Evolutionary conservation across 345 rosid genomes (phyloP).

Genomic region (Rhizophora mangle): DNA sequence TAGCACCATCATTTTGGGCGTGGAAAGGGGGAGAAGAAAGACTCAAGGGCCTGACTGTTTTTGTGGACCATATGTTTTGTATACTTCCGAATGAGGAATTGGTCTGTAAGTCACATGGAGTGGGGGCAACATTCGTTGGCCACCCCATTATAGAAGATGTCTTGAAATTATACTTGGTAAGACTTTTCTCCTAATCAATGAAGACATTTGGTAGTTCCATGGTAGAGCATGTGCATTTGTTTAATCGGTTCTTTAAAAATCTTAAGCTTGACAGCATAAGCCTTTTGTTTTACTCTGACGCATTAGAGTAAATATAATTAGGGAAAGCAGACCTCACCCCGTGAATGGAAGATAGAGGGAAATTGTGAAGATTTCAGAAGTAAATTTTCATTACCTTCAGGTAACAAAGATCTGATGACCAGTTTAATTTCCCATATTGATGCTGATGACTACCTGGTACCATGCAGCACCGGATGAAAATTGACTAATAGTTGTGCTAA

Average conservation of each 20-base stretch:
- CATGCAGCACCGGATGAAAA: too few relatives aligned
- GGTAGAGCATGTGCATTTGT: not conserved
- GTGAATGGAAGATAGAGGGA: conserved; percentile 47
- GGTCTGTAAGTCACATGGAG: conserved; percentile 59
- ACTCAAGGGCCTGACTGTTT: conserved; percentile 54
- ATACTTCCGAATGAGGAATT: conserved; percentile 79
- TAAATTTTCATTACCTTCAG: conserved; percentile 51
- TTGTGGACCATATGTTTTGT: conserved; percentile 85
- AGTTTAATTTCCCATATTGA: conserved; percentile 1
- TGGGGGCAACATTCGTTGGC: conserved; percentile 78
- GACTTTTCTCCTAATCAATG: conserved; percentile 11
- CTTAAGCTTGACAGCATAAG: too few relatives aligned
- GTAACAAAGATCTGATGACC: conserved; percentile 33
- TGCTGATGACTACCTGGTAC: not conserved
- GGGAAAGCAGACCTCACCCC: conserved; percentile 41
- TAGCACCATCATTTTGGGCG: conserved; percentile 97
- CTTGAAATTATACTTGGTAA: conserved; percentile 53
- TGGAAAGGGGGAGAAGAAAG: conserved; percentile 96
- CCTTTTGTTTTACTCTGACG: conserved; percentile 2
- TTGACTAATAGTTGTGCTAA: not conserved
- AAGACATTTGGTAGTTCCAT: not conserved
- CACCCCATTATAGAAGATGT: conserved; percentile 85
- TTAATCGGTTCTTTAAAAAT: not conserved
- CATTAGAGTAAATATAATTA: conserved; percentile 23
- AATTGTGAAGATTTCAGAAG: conserved; percentile 39